Percentiles rank a stretch among this genome's conserved stretches.
These are phyloP conservation scores for Cyberlindnera petersonii DNA, from an alignment of 805 yeast genomes.

Conservation along the genomic window DNA sequence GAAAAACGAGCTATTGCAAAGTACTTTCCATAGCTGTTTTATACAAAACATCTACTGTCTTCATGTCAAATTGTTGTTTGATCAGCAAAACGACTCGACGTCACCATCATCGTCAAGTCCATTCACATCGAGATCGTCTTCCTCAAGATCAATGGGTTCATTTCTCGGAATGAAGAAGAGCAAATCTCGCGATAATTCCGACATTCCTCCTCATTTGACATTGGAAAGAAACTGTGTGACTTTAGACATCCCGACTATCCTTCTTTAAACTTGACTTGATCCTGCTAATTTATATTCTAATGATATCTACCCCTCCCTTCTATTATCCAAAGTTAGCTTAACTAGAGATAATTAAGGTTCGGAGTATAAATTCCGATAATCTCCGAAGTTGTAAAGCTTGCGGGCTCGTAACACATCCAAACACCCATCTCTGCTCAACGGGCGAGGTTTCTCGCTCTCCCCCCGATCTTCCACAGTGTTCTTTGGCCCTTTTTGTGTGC, in stretches of 20 bases:
- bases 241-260: slow-evolving; percentile 5
- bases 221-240: slow-evolving; percentile 1
- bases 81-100: background rate
- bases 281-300: too few species aligned
- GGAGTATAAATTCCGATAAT: background rate
- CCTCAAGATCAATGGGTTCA: slow-evolving; percentile 3
- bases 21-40: slow-evolving; percentile 23
- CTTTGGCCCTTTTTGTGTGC: too few species aligned
- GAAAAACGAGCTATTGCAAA: slow-evolving; percentile 9
- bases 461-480: too few species aligned
- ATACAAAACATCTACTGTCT: slow-evolving; percentile 21
- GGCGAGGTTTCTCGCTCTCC: too few species aligned
- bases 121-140: too few species aligned
- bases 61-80: slow-evolving; percentile 10
- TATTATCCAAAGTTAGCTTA: too few species aligned
- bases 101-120: too few species aligned
- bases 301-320: too few species aligned
- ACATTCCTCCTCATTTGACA: too few species aligned
- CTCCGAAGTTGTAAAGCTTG: background rate
- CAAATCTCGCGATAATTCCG: background rate
- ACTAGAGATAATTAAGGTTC: too few species aligned
- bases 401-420: slow-evolving; percentile 1
- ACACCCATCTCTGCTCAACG: too few species aligned
- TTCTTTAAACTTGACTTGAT: too few species aligned
- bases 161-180: slow-evolving; percentile 3